A percentile compares a stretch with the other conserved stretches of the same genome.
These are phyloP conservation scores for Exsudoporus floridanus DNA, from an alignment of 1,284 basidiomycete genomes.

Conservation along the genomic window DNA sequence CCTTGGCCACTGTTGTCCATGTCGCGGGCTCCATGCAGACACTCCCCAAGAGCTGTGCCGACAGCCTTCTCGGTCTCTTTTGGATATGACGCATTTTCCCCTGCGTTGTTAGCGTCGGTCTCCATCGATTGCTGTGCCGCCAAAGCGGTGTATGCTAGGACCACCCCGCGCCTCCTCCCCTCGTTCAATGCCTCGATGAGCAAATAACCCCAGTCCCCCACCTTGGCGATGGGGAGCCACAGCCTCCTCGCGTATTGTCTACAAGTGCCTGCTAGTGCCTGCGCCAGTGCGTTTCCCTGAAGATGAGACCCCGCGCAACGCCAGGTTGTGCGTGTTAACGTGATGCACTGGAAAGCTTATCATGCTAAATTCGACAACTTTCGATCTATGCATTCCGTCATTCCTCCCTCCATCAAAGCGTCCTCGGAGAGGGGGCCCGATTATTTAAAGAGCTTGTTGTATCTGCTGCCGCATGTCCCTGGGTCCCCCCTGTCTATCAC, in stretches of 20 bases:
- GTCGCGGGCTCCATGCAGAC: background rate
- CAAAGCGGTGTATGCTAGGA: slow-evolving; percentile 25
- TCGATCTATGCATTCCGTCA: slow-evolving; percentile 25
- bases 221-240: slow-evolving; percentile 21
- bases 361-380: slow-evolving; percentile 18
- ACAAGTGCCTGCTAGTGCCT: slow-evolving; percentile 6
- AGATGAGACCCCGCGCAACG: slow-evolving; percentile 13
- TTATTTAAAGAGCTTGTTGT: slow-evolving; percentile 25
- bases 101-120: slow-evolving; percentile 7
- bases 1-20: background rate
- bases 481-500: background rate
- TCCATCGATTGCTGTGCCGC: slow-evolving; percentile 22
- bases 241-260: slow-evolving; percentile 17
- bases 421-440: slow-evolving; percentile 8
- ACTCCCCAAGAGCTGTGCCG: slow-evolving; percentile 4
- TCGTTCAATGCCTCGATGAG: slow-evolving; percentile 1
- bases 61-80: background rate
- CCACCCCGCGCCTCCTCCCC: slow-evolving; percentile 18
- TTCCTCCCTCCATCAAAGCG: slow-evolving; percentile 18
- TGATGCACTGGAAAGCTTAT: slow-evolving; percentile 33
- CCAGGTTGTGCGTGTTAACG: slow-evolving; percentile 13
- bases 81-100: background rate
- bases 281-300: background rate
- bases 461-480: slow-evolving; percentile 1
- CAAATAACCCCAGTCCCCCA: slow-evolving; percentile 4